Percentiles rank a stretch among this genome's conserved stretches.
These are phyloP conservation scores for Sporothrix schenckii DNA, from an alignment of 2,329 filamentous ascomycete species.

Conservation along the genomic window DNA sequence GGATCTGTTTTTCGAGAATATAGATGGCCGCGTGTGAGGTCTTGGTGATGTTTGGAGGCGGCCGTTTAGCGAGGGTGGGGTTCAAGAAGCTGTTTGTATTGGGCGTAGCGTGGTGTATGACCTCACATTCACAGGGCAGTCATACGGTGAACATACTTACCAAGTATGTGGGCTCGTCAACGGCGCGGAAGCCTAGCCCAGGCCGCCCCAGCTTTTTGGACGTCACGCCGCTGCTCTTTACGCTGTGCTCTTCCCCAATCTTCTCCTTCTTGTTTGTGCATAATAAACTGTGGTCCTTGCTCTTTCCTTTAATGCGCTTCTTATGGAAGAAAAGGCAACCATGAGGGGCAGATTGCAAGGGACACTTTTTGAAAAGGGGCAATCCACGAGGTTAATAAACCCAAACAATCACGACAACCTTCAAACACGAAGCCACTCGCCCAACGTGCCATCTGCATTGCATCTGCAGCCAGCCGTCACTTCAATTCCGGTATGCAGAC, in stretches of 20 bases:
- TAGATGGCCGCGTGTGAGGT: neutral
- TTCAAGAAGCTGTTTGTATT: conserved; percentile 16
- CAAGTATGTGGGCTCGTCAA: conserved; percentile 11
- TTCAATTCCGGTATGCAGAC: neutral
- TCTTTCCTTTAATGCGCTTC: neutral
- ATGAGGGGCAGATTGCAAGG: neutral
- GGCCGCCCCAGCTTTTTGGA: conserved; percentile 4
- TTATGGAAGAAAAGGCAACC: neutral
- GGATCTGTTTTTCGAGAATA: neutral
- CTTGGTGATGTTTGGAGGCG: neutral
- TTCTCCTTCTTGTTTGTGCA: conserved; percentile 5
- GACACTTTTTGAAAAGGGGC: neutral
- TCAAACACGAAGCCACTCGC: neutral
- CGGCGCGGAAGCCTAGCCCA: conserved; percentile 18
- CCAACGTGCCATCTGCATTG: neutral
- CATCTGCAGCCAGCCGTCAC: conserved; percentile 4
- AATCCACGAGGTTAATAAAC: neutral
- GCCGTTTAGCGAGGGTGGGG: neutral
- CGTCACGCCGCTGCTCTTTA: no score
- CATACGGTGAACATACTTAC: neutral
- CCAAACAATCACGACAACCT: neutral
- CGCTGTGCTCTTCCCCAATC: neutral
- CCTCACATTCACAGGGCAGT: conserved; percentile 7
- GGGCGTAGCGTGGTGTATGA: conserved; percentile 23
- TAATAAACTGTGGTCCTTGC: neutral